Percentiles rank a stretch among this genome's conserved stretches.
Evolutionary conservation across 371 early-diverging fungal genomes (phyloP).

Genomic region (Circinella minor): DNA sequence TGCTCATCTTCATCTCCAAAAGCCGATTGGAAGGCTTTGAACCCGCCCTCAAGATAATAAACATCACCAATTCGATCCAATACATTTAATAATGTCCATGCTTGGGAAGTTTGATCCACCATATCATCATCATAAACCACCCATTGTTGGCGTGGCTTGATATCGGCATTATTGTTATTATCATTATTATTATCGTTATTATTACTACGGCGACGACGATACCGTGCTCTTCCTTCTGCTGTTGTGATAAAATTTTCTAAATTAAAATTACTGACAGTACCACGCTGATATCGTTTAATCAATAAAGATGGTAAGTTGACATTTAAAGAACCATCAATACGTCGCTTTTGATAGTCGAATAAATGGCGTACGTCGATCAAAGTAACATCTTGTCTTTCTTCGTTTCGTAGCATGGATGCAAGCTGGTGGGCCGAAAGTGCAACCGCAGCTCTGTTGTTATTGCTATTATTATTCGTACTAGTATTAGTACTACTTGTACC

Average conservation of each 20-base stretch:
- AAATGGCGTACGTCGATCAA: conserved; percentile 54
- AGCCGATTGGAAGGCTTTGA: conserved; percentile 31
- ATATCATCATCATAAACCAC: conserved; percentile 66
- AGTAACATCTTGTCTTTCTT: conserved; percentile 17
- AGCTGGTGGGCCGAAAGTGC: conserved; percentile 33
- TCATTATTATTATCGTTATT: too few species aligned
- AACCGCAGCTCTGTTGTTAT: neutral
- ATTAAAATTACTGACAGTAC: conserved; percentile 62
- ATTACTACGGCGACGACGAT: neutral
- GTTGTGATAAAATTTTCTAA: conserved; percentile 70
- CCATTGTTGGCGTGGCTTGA: conserved; percentile 21
- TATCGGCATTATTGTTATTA: too few species aligned
- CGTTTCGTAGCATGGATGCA: conserved; percentile 15
- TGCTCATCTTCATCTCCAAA: too few species aligned
- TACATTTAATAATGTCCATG: conserved; percentile 67
- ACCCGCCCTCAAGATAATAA: conserved; percentile 44
- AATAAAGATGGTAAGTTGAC: conserved; percentile 67
- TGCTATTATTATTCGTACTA: neutral
- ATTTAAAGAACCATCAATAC: conserved; percentile 55
- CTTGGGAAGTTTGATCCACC: conserved; percentile 55
- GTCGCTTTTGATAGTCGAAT: conserved; percentile 45
- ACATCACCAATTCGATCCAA: conserved; percentile 44
- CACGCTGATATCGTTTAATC: conserved; percentile 64
- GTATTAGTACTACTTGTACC: neutral
- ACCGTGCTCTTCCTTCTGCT: conserved; percentile 58